Base-by-base conservation (phyloP, 495 filamentous ascomycete species). In the Penicillium psychrofluorescens region DNA sequence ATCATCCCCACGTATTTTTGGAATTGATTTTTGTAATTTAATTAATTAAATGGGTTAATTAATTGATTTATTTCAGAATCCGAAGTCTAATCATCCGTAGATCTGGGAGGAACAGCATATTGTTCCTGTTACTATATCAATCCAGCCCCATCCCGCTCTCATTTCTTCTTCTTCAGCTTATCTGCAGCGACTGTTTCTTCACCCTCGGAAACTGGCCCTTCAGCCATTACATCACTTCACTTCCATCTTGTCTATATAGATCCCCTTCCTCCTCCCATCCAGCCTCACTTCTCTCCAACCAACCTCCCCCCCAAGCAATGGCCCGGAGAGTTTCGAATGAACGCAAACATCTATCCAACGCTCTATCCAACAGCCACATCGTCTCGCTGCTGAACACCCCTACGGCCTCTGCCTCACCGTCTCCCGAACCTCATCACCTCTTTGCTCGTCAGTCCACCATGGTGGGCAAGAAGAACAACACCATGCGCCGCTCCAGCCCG, bases 1-100 rank as follows among this genome's bases (percentile, higher is more conserved):
- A 56, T 56, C 53, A 53, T 48, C 49, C 41, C 51, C 51, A 53
- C 54, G 38, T 45, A 55, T 50, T 58, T 50, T 49, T 47, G 34
- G 39, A 36, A 40, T 45, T 35, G 12, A 40, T 45, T 49, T 50
- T 39, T 35, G 32, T 39, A 14, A 30, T 42, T 46, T 39, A 43
- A 43, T 46, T 39, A 22, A 22, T 22, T 22, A 22, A 22, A 22
- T 4, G 2, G 22, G 22, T 3, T 3, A 22, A 22, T 22, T 22
- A 22, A 22, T 22, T 40, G 40, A 30, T 41, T 54, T 56, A 46
- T 42, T 44, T 53, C 36, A 33, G 22, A 22, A 22, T 4, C 28
- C 38, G 15, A 56, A 60, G 46, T 49, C 48, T 54, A 56, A 45
- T 53, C 49, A 58, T 60, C 43, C 43, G 32, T 46, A 49, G 54